These are phyloP conservation scores for Amauroascus verrucosus DNA, from an alignment of 2,329 filamentous ascomycete genomes.

Conservation along the genomic window DNA sequence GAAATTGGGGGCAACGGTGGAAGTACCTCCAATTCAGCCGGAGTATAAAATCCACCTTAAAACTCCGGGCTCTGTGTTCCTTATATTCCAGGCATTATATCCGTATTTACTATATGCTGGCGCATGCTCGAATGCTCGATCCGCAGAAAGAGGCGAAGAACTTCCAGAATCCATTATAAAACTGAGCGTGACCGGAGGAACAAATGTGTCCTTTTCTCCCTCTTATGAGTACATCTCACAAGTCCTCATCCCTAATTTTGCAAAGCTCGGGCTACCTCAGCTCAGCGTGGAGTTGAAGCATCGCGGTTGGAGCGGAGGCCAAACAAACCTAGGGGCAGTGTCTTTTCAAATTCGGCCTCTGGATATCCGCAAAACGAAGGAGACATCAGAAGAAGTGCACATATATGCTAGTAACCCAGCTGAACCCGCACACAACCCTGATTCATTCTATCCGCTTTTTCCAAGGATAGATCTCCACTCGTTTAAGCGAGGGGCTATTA, in stretches of 20 bases:
- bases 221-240: constrained; percentile 48
- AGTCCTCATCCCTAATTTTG: constrained; percentile 46
- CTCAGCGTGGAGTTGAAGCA: constrained; percentile 36
- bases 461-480: constrained; percentile 26
- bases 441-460: constrained; percentile 20
- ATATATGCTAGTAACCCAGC: neutral
- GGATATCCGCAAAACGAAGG: constrained; percentile 2
- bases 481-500: constrained; percentile 25
- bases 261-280: constrained; percentile 41
- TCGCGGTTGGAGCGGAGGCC: constrained; percentile 46
- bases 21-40: constrained; percentile 16
- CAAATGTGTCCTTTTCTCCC: constrained; percentile 47
- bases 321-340: constrained; percentile 39
- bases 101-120: constrained; percentile 46
- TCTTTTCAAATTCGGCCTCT: constrained; percentile 42
- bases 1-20: neutral
- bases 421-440: neutral
- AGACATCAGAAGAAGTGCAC: neutral
- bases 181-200: constrained; percentile 46
- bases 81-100: constrained; percentile 50
- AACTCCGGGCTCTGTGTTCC: constrained; percentile 45
- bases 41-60: constrained; percentile 36
- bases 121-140: constrained; percentile 11
- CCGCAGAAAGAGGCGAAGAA: constrained; percentile 2
- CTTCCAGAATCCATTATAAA: constrained; percentile 19